phyloP scores from a whole-genome alignment of 495 filamentous ascomycete genomes.

The Penicillium soppii region DNA sequence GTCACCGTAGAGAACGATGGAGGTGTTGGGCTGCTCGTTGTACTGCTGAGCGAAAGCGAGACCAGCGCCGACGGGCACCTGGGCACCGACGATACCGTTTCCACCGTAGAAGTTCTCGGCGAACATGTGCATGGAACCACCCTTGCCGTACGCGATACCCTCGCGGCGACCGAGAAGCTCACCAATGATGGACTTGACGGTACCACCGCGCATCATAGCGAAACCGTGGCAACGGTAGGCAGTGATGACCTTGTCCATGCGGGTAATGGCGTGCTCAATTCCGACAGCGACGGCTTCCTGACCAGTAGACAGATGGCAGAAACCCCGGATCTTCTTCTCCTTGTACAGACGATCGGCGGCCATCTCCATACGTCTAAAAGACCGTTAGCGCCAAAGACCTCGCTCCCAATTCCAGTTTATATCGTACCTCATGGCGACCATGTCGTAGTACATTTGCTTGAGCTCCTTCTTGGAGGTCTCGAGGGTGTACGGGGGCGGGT shows the following conservation, averaged over 20 bases:
- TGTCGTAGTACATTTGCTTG: constrained; percentile 98
- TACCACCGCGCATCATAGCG: constrained; percentile 92
- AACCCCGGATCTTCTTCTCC: constrained; percentile 99
- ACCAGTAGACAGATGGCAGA: constrained; percentile 97
- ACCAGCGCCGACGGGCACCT: constrained; percentile 96
- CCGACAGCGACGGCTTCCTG: constrained; percentile 97
- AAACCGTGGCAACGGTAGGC: constrained; percentile 99
- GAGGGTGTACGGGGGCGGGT: constrained; percentile 88
- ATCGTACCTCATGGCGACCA: constrained; percentile 88
- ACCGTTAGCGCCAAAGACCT: not conserved
- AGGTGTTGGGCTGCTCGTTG: constrained; percentile 76
- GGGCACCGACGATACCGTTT: constrained; percentile 98
- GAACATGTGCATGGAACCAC: constrained; percentile 99
- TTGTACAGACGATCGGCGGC: constrained; percentile 97
- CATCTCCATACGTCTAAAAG: constrained; percentile 94
- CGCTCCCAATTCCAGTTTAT: not conserved
- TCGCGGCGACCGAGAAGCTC: constrained; percentile 92
- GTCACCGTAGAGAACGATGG: constrained; percentile 91
- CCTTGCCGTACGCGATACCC: constrained; percentile 98
- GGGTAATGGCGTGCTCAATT: constrained; percentile 93
- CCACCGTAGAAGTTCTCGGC: constrained; percentile 96
- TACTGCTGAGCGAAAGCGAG: constrained; percentile 98
- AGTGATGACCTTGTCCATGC: constrained; percentile 91
- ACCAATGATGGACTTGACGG: constrained; percentile 90
- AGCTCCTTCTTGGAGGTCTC: constrained; percentile 94